These are phyloP conservation scores for Acanthamoeba culbertsoni DNA, from an alignment of 208 protist species.

Conservation along the genomic window DNA sequence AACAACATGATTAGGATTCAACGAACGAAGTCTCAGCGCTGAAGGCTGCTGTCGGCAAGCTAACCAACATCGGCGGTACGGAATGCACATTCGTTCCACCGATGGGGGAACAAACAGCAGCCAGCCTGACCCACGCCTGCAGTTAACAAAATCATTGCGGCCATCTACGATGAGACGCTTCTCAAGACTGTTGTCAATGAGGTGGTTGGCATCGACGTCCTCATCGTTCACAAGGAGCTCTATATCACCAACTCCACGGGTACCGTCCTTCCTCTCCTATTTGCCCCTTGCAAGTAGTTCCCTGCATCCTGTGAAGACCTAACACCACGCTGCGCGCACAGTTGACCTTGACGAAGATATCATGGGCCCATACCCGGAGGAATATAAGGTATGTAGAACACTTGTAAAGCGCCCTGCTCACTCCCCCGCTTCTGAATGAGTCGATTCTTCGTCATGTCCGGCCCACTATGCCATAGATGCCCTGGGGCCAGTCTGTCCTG, in stretches of 20 bases:
- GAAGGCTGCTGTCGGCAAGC: not conserved
- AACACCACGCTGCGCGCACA: not conserved
- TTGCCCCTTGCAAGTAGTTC: not conserved
- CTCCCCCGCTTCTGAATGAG: not conserved
- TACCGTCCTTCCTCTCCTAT: not conserved
- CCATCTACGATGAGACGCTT: slow-evolving; percentile 11
- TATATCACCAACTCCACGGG: not conserved
- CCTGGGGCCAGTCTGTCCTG: not conserved
- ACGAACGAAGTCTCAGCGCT: not conserved
- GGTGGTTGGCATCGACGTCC: not conserved
- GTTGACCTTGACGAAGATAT: not conserved
- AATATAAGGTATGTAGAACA: not conserved
- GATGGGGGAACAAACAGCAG: not conserved
- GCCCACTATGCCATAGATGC: not conserved
- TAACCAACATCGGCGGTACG: not conserved
- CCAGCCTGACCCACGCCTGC: not conserved
- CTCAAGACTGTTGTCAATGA: not conserved
- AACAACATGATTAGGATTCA: not conserved
- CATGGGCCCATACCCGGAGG: not conserved
- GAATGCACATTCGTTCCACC: not conserved
- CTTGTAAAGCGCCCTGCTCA: not conserved
- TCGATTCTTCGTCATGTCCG: too few species aligned
- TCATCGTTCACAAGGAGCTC: not conserved
- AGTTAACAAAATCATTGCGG: not conserved
- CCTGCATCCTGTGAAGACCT: not conserved